These are phyloP conservation scores for Aspergillus sp. DNA, from an alignment of 2,329 filamentous ascomycete species.

Conservation along the genomic window DNA sequence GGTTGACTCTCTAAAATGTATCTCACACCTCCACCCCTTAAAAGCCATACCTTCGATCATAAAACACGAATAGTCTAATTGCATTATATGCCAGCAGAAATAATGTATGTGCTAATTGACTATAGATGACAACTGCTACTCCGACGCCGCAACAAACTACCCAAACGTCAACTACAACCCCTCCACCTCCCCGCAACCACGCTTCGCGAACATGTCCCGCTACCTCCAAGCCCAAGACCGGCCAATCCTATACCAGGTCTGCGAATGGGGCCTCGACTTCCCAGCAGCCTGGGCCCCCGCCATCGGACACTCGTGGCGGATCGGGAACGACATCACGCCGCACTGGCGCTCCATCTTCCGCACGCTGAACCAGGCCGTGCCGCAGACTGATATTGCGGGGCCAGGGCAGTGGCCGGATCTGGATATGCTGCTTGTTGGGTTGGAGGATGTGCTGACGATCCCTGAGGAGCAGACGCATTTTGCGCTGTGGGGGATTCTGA, in stretches of 20 bases:
- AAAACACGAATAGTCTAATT: neutral
- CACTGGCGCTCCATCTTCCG: conserved; percentile 53
- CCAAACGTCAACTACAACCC: conserved; percentile 46
- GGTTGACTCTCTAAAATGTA: conserved; percentile 53
- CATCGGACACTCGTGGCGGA: conserved; percentile 51
- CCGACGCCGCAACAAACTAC: conserved; percentile 37
- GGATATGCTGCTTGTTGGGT: conserved; percentile 56
- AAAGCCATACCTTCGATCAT: no score
- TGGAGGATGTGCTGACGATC: conserved; percentile 41
- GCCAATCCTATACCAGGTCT: conserved; percentile 51
- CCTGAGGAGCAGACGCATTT: conserved; percentile 56
- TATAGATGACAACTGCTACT: conserved; percentile 52
- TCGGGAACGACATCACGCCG: conserved; percentile 56
- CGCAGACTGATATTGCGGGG: conserved; percentile 46
- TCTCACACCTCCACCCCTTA: no score
- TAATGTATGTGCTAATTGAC: no score
- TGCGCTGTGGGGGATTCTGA: conserved; percentile 53
- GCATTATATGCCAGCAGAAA: neutral
- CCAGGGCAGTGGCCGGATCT: conserved; percentile 53
- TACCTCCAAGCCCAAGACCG: conserved; percentile 42
- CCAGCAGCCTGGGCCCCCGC: conserved; percentile 50
- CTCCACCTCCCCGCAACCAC: conserved; percentile 40
- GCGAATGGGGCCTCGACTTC: conserved; percentile 55
- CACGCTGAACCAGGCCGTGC: conserved; percentile 53
- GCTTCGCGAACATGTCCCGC: conserved; percentile 50